Conservation (phyloP, 306 rosid genomes). For the Gynostemma pentaphyllum region DNA sequence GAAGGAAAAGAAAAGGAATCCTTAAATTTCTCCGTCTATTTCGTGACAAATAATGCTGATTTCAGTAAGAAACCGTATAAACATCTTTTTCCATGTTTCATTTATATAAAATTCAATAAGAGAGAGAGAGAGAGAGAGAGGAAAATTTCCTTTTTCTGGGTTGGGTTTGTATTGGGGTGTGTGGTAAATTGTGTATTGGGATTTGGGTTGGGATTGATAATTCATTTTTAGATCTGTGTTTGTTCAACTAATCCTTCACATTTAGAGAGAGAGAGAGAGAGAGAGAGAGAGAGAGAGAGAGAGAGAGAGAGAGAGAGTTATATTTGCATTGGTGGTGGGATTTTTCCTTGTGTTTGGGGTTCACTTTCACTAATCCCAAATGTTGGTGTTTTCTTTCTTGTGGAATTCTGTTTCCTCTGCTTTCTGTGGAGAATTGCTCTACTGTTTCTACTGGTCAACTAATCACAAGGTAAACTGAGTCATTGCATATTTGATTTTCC, state of each 20-base stretch:
- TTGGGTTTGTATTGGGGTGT: slow-evolving; percentile 8
- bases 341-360: slow-evolving; percentile 6
- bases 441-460: background rate
- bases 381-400: background rate
- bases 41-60: slow-evolving; percentile 13
- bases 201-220: background rate
- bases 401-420: background rate
- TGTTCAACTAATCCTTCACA: background rate
- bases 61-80: background rate
- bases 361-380: background rate
- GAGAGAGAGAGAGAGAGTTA: background rate
- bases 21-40: slow-evolving; percentile 15
- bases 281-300: background rate
- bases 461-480: slow-evolving; percentile 1
- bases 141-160: background rate
- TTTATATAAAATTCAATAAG: no score
- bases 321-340: background rate
- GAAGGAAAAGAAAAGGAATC: background rate
- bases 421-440: slow-evolving; percentile 3
- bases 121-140: background rate
- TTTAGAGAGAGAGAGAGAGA: background rate
- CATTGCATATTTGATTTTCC: background rate
- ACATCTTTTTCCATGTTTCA: background rate
- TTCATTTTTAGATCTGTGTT: background rate
- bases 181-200: background rate